These are phyloP conservation scores for Sisymbrium altissimum DNA, from an alignment of 345 rosid genomes.

Conservation along the genomic window DNA sequence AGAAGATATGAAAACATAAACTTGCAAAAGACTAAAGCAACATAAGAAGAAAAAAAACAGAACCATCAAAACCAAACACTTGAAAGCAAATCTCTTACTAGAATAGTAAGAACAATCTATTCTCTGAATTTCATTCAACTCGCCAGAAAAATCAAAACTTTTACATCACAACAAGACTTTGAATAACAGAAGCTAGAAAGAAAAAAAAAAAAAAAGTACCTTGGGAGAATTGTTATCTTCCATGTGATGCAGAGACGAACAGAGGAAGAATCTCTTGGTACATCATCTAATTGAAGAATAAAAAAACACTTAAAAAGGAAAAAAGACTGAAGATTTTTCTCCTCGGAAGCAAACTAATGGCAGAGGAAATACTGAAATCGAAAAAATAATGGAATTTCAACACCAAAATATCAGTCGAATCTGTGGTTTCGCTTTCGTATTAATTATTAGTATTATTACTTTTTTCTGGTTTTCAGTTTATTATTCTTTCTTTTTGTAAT, in stretches of 20 bases:
- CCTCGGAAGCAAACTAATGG: slow-evolving; percentile 21
- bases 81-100: not conserved
- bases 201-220: slow-evolving; percentile 16
- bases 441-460: not conserved
- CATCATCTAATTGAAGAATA: slow-evolving; percentile 28
- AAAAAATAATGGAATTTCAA: not conserved
- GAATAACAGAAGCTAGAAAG: not conserved
- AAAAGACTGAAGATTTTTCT: not conserved
- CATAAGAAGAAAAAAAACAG: not conserved
- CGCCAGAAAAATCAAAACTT: not conserved
- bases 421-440: slow-evolving; percentile 22
- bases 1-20: not conserved
- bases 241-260: slow-evolving; percentile 32
- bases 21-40: not conserved
- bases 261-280: slow-evolving; percentile 21
- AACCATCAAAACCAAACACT: too few relatives aligned
- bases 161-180: not conserved
- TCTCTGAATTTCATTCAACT: not conserved
- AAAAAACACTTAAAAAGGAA: not conserved
- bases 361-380: slow-evolving; percentile 15
- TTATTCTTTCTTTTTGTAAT: not conserved
- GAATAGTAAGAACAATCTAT: not conserved
- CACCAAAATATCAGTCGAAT: slow-evolving; percentile 15
- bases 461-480: not conserved
- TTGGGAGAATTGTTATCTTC: slow-evolving; percentile 45